Base-by-base conservation (phyloP, 2,329 filamentous ascomycete species). In the Septoria petroselini region DNA sequence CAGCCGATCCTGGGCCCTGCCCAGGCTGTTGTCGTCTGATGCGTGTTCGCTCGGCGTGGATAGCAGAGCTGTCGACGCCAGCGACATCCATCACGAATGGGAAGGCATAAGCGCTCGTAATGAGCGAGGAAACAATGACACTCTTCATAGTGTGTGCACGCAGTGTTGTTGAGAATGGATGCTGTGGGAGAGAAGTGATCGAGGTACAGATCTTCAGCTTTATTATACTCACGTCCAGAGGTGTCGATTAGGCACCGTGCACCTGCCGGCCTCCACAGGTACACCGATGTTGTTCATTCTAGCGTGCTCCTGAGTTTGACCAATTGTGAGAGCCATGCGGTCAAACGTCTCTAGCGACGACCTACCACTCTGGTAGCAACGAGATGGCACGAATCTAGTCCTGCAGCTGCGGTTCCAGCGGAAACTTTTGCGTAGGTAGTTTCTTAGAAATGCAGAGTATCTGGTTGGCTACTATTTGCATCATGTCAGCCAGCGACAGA, bases 1-100 rank as follows among this genome's bases (percentile, higher is more conserved):
- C 63, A 17, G 63, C 48, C 18, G 61, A 60, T 6, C 65, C 66
- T 21, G 61, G 53, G 7, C 53, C 59, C 6, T 30, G 19, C 9
- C 27, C 29, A 21, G 33, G 11, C 39, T 52, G 49, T 41, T 52
- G 49, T 52, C 49, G 43, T 33, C 49, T 37, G 33, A 52, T 38
- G 18, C 49, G 49, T 23, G 23, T 38, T 15, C 49, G 43, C 31
- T 52, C 49, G 25, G 42, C 49, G 14, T 44, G 41, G 25, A 52
- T 40, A 7, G 44, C 54, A 33, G 61, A 65, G 2, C 62, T 65
- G 45, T 72, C 66, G 11, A 72, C 65, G 12, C 68, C 69, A 7
- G 68, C 61, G 35, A 64, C 56, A 5, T 68, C 48, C 8, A 65
- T 61, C 3, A 73, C 68, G 49, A 67, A 73, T 5, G 70, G 71